Evolutionary conservation across 352 stramenopile species (phyloP), one percentile per base, ranked within the genome.

Genomic region (Globisporangium okanoganense): DNA sequence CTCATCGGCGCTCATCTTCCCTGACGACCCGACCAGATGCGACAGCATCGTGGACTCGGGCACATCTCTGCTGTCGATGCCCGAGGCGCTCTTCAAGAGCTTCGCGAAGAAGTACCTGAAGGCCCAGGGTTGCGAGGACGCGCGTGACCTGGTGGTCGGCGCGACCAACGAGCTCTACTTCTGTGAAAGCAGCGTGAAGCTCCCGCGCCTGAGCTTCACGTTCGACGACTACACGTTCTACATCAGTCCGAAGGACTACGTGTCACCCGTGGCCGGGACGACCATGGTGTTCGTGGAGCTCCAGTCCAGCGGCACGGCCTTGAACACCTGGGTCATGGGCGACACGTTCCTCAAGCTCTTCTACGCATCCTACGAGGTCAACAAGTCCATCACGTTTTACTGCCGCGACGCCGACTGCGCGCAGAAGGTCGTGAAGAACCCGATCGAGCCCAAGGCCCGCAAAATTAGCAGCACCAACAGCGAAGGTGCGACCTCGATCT

Each of bases 291-390:
- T 72, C 22, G 70, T 82, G 5, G 71, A 82, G 48, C 50, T 82
- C 18, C 74, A 80, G 57, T 47, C 72, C 6, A 75, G 72, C 35
- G 44, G 18, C 24, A 47, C 56, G 1, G 41, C 67, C 22, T 65
- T 61, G n/a, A 72, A 92, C 61, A 78, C 65, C 13, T 92, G 83
- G 83, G 81, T 92, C 57, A 57, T 91, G 13, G 81, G 83, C 13
- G 77, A 79, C 41, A 90, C 83, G 13, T 88, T 92, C 52, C 61
- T 92, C n/a, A 88, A 89, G 56, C 51, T 70, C 5, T 90, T 88
- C 58, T 92, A 90, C 69, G 76, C 80, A 1, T 64, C 63, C n/a
- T 92, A 84, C 65, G 72, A 78, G 27, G 78, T 91, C 22, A 78
- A 84, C 66, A 66, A 84, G 44, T 73, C 71, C 0, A 68, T 92